A percentile compares a stretch with the other conserved stretches of the same genome.
Conservation (phyloP, 331 rosid genomes). For the Quercus tomentella region DNA sequence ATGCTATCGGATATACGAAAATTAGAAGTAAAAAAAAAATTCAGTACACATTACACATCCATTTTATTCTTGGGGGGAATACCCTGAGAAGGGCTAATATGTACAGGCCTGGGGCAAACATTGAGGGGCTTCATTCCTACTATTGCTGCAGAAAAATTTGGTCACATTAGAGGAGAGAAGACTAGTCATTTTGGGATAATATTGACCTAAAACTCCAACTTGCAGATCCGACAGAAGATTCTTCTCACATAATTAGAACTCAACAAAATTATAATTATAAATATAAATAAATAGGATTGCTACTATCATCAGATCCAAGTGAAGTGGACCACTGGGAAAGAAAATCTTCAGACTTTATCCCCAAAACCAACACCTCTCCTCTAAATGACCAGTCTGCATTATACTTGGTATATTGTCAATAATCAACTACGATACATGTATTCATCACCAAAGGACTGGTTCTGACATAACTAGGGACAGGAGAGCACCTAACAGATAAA, state of each 20-base stretch:
- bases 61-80: neutral
- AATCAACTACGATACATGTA: neutral
- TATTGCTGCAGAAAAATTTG: neutral
- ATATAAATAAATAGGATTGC: neutral
- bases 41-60: too few relatives aligned
- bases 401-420: neutral
- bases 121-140: neutral
- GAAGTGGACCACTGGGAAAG: neutral
- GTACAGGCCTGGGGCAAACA: neutral
- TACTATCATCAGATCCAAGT: neutral
- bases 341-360: neutral
- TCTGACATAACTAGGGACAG: neutral
- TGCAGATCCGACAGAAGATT: neutral
- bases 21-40: too few relatives aligned
- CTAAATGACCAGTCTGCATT: neutral
- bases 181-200: neutral
- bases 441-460: neutral
- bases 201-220: neutral
- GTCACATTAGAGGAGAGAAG: neutral
- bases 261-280: neutral
- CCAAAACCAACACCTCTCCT: neutral
- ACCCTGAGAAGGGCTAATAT: neutral
- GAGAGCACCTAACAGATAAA: slow-evolving; percentile 1
- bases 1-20: too few relatives aligned
- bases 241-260: neutral